Evolutionary conservation across 192 early-diverging fungal species (phyloP).

Genomic region (Funneliformis geosporum): DNA sequence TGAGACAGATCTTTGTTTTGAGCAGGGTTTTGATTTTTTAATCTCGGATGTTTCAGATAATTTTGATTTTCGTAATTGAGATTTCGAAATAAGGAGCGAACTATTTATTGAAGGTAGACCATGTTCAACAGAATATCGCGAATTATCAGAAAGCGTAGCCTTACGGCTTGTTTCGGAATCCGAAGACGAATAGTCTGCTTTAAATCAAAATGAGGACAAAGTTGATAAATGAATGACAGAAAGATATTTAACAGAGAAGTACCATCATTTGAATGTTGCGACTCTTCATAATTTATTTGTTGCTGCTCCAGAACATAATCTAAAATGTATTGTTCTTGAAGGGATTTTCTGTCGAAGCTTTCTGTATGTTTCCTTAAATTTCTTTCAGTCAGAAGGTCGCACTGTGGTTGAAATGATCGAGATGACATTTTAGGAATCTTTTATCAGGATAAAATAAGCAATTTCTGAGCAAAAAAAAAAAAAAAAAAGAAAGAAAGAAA

Average conservation of each 20-base stretch:
- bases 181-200: not conserved
- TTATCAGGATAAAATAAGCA: not conserved
- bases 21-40: not conserved
- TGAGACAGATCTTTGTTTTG: no score
- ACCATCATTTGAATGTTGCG: not conserved
- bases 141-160: not conserved
- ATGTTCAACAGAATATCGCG: not conserved
- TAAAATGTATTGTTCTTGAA: not conserved
- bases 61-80: not conserved
- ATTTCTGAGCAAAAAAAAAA: not conserved
- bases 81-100: not conserved
- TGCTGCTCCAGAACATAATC: not conserved
- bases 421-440: not conserved
- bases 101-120: not conserved
- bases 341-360: not conserved
- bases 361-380: not conserved
- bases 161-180: not conserved
- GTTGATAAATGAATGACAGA: not conserved
- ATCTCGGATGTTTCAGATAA: not conserved
- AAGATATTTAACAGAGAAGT: no score
- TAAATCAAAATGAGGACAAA: no score
- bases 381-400: not conserved
- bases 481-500: no score
- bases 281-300: not conserved
- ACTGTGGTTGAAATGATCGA: not conserved